Conservation (phyloP, 2,329 filamentous ascomycete genomes). For the Drechslera avenae region DNA sequence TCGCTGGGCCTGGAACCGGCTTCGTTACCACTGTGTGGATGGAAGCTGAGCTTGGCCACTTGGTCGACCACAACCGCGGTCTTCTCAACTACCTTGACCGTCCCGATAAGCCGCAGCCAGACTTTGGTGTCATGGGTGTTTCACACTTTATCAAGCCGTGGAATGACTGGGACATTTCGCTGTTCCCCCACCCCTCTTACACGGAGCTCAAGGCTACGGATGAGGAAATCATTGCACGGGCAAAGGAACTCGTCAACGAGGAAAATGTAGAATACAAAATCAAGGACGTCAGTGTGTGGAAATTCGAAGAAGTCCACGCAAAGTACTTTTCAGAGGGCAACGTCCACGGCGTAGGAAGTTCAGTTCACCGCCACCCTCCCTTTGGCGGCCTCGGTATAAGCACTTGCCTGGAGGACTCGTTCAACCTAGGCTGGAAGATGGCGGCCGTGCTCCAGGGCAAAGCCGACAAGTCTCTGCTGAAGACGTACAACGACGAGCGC, state of each 20-base stretch:
- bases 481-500: slow-evolving; percentile 4
- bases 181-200: slow-evolving; percentile 8
- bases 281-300: slow-evolving; percentile 8
- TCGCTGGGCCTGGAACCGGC: slow-evolving; percentile 3
- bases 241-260: slow-evolving; percentile 6
- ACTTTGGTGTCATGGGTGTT: slow-evolving; percentile 4
- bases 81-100: slow-evolving; percentile 3
- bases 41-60: slow-evolving; percentile 3
- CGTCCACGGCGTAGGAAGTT: slow-evolving; percentile 6
- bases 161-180: slow-evolving; percentile 4
- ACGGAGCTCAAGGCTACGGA: slow-evolving; percentile 4
- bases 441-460: slow-evolving; percentile 2
- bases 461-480: slow-evolving; percentile 1
- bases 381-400: slow-evolving; percentile 73
- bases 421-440: slow-evolving; percentile 61
- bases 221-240: slow-evolving; percentile 3
- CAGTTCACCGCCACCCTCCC: slow-evolving; percentile 53
- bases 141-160: slow-evolving; percentile 9
- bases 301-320: slow-evolving; percentile 8
- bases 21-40: slow-evolving; percentile 8
- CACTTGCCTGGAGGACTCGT: slow-evolving; percentile 67
- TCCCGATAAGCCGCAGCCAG: slow-evolving; percentile 6
- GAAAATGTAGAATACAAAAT: slow-evolving; percentile 7
- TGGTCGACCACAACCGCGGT: slow-evolving; percentile 2
- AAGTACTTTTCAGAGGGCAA: slow-evolving; percentile 1